These are phyloP conservation scores for Lagerstroemia speciosa DNA, from an alignment of 345 rosid genomes.

Conservation along the genomic window DNA sequence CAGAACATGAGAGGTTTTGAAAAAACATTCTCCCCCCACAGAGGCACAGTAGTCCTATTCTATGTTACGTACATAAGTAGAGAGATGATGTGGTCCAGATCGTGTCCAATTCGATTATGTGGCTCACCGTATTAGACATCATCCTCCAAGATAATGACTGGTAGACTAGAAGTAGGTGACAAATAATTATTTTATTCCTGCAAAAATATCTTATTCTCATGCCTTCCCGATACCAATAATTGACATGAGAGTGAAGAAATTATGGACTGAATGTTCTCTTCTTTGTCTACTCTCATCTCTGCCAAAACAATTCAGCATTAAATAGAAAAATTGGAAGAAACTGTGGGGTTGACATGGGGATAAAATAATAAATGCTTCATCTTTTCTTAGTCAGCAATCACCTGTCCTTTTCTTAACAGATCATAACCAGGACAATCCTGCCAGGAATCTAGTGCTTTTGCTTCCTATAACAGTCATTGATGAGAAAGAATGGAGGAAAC, in stretches of 20 bases:
- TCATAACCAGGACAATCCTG: conserved; percentile 5
- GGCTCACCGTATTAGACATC: conserved; percentile 1
- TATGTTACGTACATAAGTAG: background rate
- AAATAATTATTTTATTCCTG: background rate
- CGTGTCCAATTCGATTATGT: background rate
- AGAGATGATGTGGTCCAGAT: conserved; percentile 2
- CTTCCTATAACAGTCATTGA: conserved; percentile 25
- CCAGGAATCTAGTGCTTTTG: conserved; percentile 43
- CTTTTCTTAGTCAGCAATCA: background rate
- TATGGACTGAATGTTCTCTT: background rate
- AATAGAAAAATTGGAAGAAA: background rate
- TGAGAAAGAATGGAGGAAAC: conserved; percentile 6
- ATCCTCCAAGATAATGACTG: background rate
- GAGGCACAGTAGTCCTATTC: background rate
- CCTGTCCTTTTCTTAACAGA: conserved; percentile 1
- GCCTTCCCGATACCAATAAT: conserved; percentile 2
- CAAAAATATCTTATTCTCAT: background rate
- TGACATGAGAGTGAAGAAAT: background rate
- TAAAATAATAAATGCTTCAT: background rate
- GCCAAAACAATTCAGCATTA: conserved; percentile 2
- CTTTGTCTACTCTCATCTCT: background rate
- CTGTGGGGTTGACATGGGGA: conserved; percentile 1
- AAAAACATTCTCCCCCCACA: background rate
- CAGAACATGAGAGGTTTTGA: background rate
- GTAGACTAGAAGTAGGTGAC: background rate